Conservation (phyloP, 805 yeast species). For the Pichia paraexigua region DNA sequence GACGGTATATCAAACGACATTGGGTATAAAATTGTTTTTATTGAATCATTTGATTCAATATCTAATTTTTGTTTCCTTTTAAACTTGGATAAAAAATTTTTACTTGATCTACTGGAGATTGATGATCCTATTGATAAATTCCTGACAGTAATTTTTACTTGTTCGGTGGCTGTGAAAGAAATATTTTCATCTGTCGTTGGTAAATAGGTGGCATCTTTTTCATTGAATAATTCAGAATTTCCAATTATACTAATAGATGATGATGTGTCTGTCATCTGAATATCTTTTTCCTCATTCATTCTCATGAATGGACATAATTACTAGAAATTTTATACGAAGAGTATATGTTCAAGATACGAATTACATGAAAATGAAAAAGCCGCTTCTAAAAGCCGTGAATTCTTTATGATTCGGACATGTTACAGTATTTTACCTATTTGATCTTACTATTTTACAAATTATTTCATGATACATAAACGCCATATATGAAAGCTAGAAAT, state of each 20-base stretch:
- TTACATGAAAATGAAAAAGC: too few species aligned
- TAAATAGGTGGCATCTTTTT: not conserved
- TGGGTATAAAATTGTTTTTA: slow-evolving; percentile 37
- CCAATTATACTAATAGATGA: not conserved
- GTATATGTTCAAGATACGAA: too few species aligned
- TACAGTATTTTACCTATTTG: too few species aligned
- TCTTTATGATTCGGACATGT: too few species aligned
- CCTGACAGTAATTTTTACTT: slow-evolving; percentile 21
- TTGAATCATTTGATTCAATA: slow-evolving; percentile 14
- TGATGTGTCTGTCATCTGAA: not conserved
- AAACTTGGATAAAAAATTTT: not conserved
- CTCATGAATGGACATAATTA: too few species aligned
- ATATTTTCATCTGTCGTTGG: slow-evolving; percentile 3
- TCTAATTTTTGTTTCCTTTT: slow-evolving; percentile 5
- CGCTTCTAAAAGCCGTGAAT: too few species aligned
- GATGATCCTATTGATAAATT: slow-evolving; percentile 19
- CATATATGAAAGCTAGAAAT: not conserved
- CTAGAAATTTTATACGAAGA: too few species aligned
- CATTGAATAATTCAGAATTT: not conserved
- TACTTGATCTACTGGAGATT: not conserved
- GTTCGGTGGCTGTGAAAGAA: slow-evolving; percentile 22
- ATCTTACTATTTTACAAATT: not conserved
- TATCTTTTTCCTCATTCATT: not conserved
- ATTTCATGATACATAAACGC: too few species aligned
- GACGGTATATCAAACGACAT: slow-evolving; percentile 52